These are phyloP conservation scores for Globisporangium uncinulatum DNA, from an alignment of 352 stramenopile species.

Conservation along the genomic window DNA sequence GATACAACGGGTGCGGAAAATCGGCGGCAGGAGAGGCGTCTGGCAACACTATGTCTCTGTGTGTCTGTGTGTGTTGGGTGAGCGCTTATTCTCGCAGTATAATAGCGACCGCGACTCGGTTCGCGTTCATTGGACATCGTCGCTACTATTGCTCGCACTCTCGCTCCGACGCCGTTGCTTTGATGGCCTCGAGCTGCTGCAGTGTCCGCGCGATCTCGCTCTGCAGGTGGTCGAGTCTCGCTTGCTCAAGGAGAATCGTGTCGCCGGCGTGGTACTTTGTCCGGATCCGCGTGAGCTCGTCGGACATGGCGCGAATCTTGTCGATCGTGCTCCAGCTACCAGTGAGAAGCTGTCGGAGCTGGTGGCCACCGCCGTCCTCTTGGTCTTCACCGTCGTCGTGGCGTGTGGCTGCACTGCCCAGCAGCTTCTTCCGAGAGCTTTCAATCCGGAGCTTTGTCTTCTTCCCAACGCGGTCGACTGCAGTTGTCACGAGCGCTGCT, in stretches of 20 bases:
- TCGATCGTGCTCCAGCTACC: constrained; percentile 61
- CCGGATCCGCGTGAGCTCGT: constrained; percentile 46
- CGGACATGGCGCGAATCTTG: constrained; percentile 47
- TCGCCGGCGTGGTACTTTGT: constrained; percentile 43
- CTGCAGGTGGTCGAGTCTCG: constrained; percentile 52
- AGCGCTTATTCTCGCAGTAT: not conserved
- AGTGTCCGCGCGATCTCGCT: constrained; percentile 48
- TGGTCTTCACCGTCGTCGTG: constrained; percentile 7
- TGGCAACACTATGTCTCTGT: not conserved
- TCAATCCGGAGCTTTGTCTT: constrained; percentile 30
- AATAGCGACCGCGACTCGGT: not conserved
- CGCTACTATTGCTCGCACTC: not conserved
- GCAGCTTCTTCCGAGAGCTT: constrained; percentile 10
- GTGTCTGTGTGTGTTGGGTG: not conserved
- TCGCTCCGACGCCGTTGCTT: constrained; percentile 5
- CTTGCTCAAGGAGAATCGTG: constrained; percentile 38
- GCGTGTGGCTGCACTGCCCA: constrained; percentile 8
- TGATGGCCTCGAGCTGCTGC: constrained; percentile 43
- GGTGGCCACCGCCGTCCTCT: constrained; percentile 28
- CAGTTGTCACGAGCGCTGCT: constrained; percentile 46
- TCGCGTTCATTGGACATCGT: not conserved
- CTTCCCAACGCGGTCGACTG: constrained; percentile 33
- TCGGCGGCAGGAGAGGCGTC: not conserved
- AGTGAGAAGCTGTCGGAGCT: constrained; percentile 40
- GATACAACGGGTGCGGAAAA: constrained; percentile 9